Conservation (phyloP, 192 early-diverging fungal genomes). For the Podila minutissima region DNA sequence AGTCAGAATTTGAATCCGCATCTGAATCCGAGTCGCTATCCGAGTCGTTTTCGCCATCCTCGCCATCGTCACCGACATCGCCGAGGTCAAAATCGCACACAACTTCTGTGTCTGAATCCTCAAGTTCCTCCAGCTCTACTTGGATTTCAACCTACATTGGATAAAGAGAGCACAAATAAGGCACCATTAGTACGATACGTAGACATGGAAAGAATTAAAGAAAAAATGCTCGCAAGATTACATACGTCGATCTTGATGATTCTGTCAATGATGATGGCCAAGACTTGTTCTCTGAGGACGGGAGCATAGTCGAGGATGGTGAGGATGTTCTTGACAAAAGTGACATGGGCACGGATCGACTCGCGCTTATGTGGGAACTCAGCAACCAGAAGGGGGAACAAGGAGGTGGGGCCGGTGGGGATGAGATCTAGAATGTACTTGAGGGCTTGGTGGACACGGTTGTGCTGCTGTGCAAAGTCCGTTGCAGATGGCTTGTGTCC, state of each 20-base stretch:
- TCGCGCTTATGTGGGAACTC: conserved; percentile 81
- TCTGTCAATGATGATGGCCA: conserved; percentile 82
- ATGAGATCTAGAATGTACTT: conserved; percentile 70
- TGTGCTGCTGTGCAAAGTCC: conserved; percentile 26
- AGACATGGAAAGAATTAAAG: background rate
- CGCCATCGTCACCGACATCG: conserved; percentile 36
- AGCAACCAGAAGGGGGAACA: conserved; percentile 69
- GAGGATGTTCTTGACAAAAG: conserved; percentile 82
- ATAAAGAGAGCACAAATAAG: background rate
- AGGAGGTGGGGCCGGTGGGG: conserved; percentile 72
- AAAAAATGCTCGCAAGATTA: background rate
- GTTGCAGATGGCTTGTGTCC: conserved; percentile 11
- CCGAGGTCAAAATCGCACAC: conserved; percentile 36
- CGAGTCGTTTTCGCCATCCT: conserved; percentile 51
- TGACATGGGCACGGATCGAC: conserved; percentile 61
- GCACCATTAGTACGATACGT: background rate
- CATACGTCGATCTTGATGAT: conserved; percentile 90
- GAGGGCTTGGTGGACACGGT: conserved; percentile 71
- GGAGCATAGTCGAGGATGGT: conserved; percentile 81
- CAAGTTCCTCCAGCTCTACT: conserved; percentile 86
- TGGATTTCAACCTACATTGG: conserved; percentile 84
- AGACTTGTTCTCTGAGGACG: conserved; percentile 72
- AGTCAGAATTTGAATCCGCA: conserved; percentile 42
- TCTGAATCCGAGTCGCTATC: conserved; percentile 59
- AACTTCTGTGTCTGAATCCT: conserved; percentile 65